Evolutionary conservation across 169 alveolate genomes (phyloP).

Genomic region (Plasmodium gaboni): DNA sequence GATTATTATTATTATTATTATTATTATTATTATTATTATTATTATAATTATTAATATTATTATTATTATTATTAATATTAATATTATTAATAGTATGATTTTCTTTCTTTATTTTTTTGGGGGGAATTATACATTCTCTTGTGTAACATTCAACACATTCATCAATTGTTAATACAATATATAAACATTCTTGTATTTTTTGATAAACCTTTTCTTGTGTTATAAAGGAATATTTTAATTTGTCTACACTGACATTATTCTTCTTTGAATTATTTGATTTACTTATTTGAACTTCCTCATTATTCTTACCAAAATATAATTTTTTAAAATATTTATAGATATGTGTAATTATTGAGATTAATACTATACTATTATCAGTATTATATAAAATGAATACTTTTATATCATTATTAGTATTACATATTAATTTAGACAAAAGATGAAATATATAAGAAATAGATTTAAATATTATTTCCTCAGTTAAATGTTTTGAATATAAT

Average conservation of each 20-base stretch:
- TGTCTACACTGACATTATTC: not conserved
- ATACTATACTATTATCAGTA: slow-evolving; percentile 31
- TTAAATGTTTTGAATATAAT: slow-evolving; percentile 21
- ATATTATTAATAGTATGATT: not conserved
- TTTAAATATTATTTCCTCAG: slow-evolving; percentile 46
- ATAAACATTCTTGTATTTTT: slow-evolving; percentile 72
- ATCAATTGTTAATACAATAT: slow-evolving; percentile 46
- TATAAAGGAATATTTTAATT: slow-evolving; percentile 40
- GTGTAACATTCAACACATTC: slow-evolving; percentile 32
- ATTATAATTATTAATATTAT: not conserved
- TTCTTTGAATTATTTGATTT: not conserved
- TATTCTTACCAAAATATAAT: slow-evolving; percentile 31
- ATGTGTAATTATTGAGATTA: slow-evolving; percentile 37
- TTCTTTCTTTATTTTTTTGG: not conserved
- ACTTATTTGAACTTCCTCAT: not conserved
- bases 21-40: not conserved
- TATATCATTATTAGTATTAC: slow-evolving; percentile 29
- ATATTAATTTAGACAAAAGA: slow-evolving; percentile 60
- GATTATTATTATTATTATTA: not conserved
- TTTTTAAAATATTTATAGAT: slow-evolving; percentile 59
- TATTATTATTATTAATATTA: too few relatives aligned
- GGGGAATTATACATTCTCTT: not conserved
- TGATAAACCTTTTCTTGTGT: slow-evolving; percentile 64
- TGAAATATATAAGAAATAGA: slow-evolving; percentile 61
- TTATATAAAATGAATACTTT: slow-evolving; percentile 26